A percentile compares a stretch with the other conserved stretches of the same genome.
These are phyloP conservation scores for Ceratobasidium sp. DNA, from an alignment of 1,284 basidiomycete species.

Conservation along the genomic window DNA sequence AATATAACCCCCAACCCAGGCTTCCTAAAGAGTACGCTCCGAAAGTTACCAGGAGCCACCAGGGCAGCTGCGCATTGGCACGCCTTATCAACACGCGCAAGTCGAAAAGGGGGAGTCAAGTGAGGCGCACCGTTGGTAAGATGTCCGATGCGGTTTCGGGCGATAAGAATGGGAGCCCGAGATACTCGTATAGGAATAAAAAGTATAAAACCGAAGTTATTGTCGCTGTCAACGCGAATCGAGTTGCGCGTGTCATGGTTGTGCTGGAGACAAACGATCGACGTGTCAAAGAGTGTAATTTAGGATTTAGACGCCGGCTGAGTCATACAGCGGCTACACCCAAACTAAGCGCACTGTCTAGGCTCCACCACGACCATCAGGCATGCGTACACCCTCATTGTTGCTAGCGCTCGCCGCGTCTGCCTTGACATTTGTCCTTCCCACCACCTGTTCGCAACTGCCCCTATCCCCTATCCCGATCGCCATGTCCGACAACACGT, in stretches of 20 bases:
- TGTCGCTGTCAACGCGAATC: conserved; percentile 64
- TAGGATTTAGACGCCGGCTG: neutral
- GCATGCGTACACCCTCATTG: neutral
- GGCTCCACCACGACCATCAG: neutral
- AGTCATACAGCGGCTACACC: no score
- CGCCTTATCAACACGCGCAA: no score
- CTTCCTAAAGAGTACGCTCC: conserved; percentile 81
- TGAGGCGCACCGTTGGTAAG: conserved; percentile 53
- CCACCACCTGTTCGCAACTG: conserved; percentile 20
- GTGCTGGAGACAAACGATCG: neutral
- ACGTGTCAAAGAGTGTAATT: neutral
- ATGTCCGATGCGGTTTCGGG: conserved; percentile 64
- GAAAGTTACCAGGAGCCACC: conserved; percentile 82
- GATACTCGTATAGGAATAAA: conserved; percentile 67
- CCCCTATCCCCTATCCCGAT: conserved; percentile 26
- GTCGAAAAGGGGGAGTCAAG: no score
- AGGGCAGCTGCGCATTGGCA: conserved; percentile 69
- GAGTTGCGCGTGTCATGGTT: conserved; percentile 72
- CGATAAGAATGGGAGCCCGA: conserved; percentile 72
- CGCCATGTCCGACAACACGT: conserved; percentile 9
- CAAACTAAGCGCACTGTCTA: no score
- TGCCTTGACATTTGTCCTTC: neutral
- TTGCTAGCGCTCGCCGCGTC: conserved; percentile 9
- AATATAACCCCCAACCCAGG: conserved; percentile 78
- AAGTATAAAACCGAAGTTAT: conserved; percentile 67